phyloP scores from a whole-genome alignment of 441 rosid genomes.

The Breynia disticha region DNA sequence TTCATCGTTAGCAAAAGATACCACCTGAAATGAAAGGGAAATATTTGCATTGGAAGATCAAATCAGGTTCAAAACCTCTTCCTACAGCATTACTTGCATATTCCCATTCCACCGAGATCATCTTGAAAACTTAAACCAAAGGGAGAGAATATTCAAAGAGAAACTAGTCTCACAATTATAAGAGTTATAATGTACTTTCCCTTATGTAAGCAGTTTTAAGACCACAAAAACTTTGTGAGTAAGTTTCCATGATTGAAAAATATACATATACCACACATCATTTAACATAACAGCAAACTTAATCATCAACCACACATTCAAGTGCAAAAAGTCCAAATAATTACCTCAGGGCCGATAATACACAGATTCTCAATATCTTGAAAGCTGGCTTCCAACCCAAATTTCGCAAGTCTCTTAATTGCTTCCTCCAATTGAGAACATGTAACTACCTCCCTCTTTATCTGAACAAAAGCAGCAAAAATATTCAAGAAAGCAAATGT shows the following conservation, averaged over 20 bases:
- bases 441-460: constrained; percentile 30
- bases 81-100: background rate
- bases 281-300: background rate
- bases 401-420: constrained; percentile 34
- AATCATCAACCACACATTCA: background rate
- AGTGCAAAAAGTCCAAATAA: background rate
- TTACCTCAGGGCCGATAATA: constrained; percentile 69
- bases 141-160: too few relatives aligned
- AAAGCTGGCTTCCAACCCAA: constrained; percentile 39
- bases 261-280: background rate
- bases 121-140: background rate
- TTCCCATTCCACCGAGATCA: background rate
- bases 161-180: too few relatives aligned
- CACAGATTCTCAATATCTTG: constrained; percentile 65
- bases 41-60: background rate
- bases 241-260: background rate
- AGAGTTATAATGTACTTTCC: too few relatives aligned
- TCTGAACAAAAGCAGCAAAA: constrained; percentile 37
- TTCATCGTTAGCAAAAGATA: constrained; percentile 38
- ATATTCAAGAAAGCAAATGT: constrained; percentile 60
- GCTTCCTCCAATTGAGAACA: constrained; percentile 36
- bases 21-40: constrained; percentile 40
- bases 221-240: background rate
- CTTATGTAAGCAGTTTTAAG: too few relatives aligned
- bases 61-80: background rate